These are phyloP conservation scores for Pythium aphanidermatum DNA, from an alignment of 352 stramenopile genomes.

Conservation along the genomic window DNA sequence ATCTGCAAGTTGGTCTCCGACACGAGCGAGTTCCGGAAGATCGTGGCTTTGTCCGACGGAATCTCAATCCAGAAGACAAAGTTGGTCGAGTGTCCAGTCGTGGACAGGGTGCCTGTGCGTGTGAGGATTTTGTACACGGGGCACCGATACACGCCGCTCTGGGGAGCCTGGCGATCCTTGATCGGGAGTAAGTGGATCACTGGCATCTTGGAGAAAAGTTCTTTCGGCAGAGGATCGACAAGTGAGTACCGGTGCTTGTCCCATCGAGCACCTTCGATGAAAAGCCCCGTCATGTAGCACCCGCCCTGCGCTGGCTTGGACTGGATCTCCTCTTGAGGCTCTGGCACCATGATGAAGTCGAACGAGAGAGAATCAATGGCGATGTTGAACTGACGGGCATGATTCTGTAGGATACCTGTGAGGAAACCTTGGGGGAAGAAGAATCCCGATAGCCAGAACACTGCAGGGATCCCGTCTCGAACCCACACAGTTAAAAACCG, in stretches of 20 bases:
- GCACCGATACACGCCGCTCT: constrained; percentile 88
- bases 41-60: constrained; percentile 67
- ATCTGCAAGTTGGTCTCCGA: constrained; percentile 91
- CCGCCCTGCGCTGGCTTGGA: constrained; percentile 47
- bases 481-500: constrained; percentile 64
- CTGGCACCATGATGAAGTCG: constrained; percentile 45
- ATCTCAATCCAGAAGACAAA: constrained; percentile 95
- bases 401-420: constrained; percentile 79
- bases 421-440: constrained; percentile 80
- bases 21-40: constrained; percentile 87
- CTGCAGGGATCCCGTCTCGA: constrained; percentile 33
- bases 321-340: constrained; percentile 28
- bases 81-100: constrained; percentile 91
- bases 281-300: constrained; percentile 86
- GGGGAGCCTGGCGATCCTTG: constrained; percentile 68
- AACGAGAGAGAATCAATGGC: constrained; percentile 78
- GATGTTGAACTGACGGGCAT: constrained; percentile 65
- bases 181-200: constrained; percentile 84
- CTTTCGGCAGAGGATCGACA: constrained; percentile 85
- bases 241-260: constrained; percentile 64
- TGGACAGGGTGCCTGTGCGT: constrained; percentile 82
- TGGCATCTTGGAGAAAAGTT: constrained; percentile 91
- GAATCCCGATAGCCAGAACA: constrained; percentile 79
- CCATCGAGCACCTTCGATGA: constrained; percentile 87
- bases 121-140: constrained; percentile 96